Conservation (phyloP, 2,329 filamentous ascomycete species). For the Nannizziopsis barbatae region DNA sequence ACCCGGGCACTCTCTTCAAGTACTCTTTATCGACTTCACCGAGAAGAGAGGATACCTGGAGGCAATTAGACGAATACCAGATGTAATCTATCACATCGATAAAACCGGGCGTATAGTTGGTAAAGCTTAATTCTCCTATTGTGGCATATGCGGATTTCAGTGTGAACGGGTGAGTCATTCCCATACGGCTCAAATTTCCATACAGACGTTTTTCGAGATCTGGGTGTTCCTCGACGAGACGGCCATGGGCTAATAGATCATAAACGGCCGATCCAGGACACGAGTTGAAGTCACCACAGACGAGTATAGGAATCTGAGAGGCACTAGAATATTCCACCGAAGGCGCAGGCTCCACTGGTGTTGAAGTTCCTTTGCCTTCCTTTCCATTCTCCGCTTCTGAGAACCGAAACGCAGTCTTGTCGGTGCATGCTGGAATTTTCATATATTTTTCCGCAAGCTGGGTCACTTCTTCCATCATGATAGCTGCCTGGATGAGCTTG, state of each 20-base stretch:
- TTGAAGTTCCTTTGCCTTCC: constrained; percentile 35
- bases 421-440: constrained; percentile 65
- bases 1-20: constrained; percentile 75
- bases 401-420: constrained; percentile 53
- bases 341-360: constrained; percentile 53
- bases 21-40: constrained; percentile 79
- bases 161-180: constrained; percentile 89
- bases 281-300: constrained; percentile 96
- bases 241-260: constrained; percentile 73
- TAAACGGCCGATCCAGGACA: constrained; percentile 78
- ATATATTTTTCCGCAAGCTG: constrained; percentile 79
- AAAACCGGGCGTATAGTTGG: constrained; percentile 94
- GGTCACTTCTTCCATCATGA: constrained; percentile 82
- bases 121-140: constrained; percentile 79
- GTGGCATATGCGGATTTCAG: constrained; percentile 80
- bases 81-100: constrained; percentile 90
- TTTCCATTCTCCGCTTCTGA: constrained; percentile 38
- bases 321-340: constrained; percentile 79
- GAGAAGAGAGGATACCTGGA: constrained; percentile 72
- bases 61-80: constrained; percentile 86
- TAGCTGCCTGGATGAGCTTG: constrained; percentile 91
- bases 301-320: constrained; percentile 76
- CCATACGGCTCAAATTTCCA: constrained; percentile 82
- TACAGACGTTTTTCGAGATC: constrained; percentile 76
- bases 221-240: constrained; percentile 62